Evolutionary conservation across 768 basidiomycete species (phyloP).

Genomic region (Boletus sensibilis): DNA sequence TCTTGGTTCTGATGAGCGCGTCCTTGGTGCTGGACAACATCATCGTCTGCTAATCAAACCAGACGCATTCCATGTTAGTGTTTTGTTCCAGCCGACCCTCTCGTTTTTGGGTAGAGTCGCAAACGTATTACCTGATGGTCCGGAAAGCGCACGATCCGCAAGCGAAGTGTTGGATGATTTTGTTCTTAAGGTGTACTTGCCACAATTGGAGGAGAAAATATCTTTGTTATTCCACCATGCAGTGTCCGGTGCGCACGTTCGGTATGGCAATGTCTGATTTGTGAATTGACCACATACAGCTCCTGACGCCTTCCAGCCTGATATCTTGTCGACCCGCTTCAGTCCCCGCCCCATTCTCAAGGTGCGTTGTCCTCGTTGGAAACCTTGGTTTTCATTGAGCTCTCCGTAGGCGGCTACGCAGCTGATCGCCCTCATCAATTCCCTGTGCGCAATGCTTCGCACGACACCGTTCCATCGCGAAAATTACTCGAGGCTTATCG

Average conservation of each 20-base stretch:
- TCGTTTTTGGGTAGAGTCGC: constrained; percentile 75
- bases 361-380: constrained; percentile 38
- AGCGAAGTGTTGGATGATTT: constrained; percentile 86
- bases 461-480: constrained; percentile 94
- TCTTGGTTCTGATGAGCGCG: constrained; percentile 69
- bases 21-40: constrained; percentile 69
- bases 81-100: constrained; percentile 92
- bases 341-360: constrained; percentile 77
- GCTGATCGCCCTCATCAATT: constrained; percentile 87
- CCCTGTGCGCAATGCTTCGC: constrained; percentile 85
- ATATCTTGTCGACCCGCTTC: constrained; percentile 61
- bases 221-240: constrained; percentile 83
- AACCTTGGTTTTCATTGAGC: constrained; percentile 1
- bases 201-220: constrained; percentile 94
- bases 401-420: constrained; percentile 71
- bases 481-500: constrained; percentile 89
- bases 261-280: background rate
- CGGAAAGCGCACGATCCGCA: constrained; percentile 63
- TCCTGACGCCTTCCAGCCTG: constrained; percentile 85
- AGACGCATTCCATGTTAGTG: constrained; percentile 91
- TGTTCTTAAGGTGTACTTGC: constrained; percentile 87
- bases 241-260: constrained; percentile 56
- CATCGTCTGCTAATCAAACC: constrained; percentile 86
- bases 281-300: constrained; percentile 40
- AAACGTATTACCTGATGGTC: constrained; percentile 68